phyloP scores from a whole-genome alignment of 129 eudicot species.

The Apium graveolens region DNA sequence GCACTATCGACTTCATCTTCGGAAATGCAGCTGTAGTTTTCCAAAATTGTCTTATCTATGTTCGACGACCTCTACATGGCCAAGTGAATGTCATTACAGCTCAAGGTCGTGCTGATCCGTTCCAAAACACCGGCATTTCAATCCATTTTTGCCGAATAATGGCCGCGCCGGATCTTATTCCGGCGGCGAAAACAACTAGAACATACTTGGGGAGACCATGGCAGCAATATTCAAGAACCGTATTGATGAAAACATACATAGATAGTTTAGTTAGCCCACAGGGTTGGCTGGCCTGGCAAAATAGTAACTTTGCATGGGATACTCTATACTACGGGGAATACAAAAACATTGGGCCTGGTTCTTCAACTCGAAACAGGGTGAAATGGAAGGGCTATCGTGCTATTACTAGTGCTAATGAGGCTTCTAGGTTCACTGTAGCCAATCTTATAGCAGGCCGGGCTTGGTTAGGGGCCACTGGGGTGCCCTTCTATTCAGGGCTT shows the following conservation, averaged over 20 bases:
- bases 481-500: constrained; percentile 58
- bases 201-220: constrained; percentile 82
- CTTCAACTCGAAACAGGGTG: constrained; percentile 44
- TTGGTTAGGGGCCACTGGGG: constrained; percentile 76
- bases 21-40: constrained; percentile 77
- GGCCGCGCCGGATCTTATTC: constrained; percentile 44
- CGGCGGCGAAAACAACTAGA: constrained; percentile 23
- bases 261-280: constrained; percentile 34
- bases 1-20: constrained; percentile 75
- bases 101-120: constrained; percentile 73
- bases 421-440: constrained; percentile 53
- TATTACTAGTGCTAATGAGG: constrained; percentile 27
- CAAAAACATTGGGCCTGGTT: constrained; percentile 49
- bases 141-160: constrained; percentile 51
- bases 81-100: constrained; percentile 65
- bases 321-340: constrained; percentile 87
- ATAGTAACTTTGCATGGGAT: constrained; percentile 38
- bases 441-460: constrained; percentile 54
- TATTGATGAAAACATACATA: constrained; percentile 37
- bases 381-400: constrained; percentile 62
- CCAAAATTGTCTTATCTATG: constrained; percentile 57
- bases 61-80: constrained; percentile 48
- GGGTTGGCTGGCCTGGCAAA: constrained; percentile 72
- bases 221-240: constrained; percentile 70
- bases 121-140: constrained; percentile 66